These are phyloP conservation scores for Aureobasidium sp. DNA, from an alignment of 2,329 filamentous ascomycete species.

Conservation along the genomic window DNA sequence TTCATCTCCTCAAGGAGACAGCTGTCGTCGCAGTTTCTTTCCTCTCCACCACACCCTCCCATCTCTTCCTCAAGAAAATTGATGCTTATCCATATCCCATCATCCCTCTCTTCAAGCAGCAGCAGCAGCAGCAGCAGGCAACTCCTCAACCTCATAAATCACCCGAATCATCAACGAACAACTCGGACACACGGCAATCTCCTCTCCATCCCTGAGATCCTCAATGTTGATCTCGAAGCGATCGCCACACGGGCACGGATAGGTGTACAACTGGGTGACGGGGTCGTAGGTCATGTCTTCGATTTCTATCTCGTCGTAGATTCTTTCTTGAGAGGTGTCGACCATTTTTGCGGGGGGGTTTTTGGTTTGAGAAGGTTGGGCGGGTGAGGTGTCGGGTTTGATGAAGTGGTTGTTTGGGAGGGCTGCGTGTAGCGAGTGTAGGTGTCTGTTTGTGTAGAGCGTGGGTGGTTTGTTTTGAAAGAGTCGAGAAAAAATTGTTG, in stretches of 20 bases:
- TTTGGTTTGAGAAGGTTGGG: neutral
- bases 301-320: neutral
- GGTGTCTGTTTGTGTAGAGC: neutral
- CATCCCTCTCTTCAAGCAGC: conserved; percentile 25
- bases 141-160: conserved; percentile 67
- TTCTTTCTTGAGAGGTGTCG: neutral
- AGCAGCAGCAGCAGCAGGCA: conserved; percentile 25
- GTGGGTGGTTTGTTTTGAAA: neutral
- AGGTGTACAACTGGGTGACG: conserved; percentile 79
- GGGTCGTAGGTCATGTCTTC: conserved; percentile 84
- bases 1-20: too few species aligned
- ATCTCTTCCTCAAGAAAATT: too few species aligned
- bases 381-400: neutral
- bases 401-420: neutral
- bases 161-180: conserved; percentile 95
- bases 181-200: conserved; percentile 94
- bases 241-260: conserved; percentile 95
- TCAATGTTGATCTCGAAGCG: conserved; percentile 82
- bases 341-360: neutral
- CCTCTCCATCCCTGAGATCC: conserved; percentile 79
- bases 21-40: neutral
- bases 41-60: too few species aligned
- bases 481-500: neutral
- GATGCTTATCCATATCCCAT: too few species aligned
- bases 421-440: neutral